Evolutionary conservation across 1,139 yeast genomes (phyloP), one percentile per base, ranked within the genome.

Genomic region (Torulaspora globosa): DNA sequence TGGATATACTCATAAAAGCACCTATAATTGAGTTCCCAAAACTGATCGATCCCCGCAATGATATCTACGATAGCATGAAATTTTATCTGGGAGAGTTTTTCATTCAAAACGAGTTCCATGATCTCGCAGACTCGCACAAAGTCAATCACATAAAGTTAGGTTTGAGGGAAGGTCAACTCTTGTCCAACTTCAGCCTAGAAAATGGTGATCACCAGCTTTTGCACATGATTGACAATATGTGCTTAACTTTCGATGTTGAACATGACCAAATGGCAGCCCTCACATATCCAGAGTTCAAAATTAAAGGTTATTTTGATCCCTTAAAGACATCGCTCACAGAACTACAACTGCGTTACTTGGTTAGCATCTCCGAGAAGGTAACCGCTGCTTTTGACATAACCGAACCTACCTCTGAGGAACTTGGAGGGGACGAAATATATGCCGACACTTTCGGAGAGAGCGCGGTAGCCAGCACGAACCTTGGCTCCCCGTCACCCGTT

Each of bases 1-100:
- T 92, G 60, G 85, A 89, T 58, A 68, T 94, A 27, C 67, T 79
- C 16, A 72, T 92, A 11, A 76, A 79, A 43, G 89, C 97, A 0
- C 99, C 98, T 0, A 83, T 83, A 10, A 71, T 92, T 39, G 79
- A 84, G 1, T 87, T 88, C 57, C 97, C 97, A 1, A 76, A 75
- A 43, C 53, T 79, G 1, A 72, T 73, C 3, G 72, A 71, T 19
- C 73, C 72, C n/a, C 66, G 70, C 0, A 57, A 56, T 7, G 67
- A 70, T 14, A 51, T 62, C 1, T 79, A 76, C 57, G 92, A 92
- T 59, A 72, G 76, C 23, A 64, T 92, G 21, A 80, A 84, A 1
- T 79, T 86, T 5, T 80, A 86, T 56, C 71, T 90, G 46, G 99
- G 99, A 51, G 96, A 92, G 62, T 69, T 92, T 9, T 84, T 76